Base-by-base conservation (phyloP, 106 monocot genomes). In the Amphibolis antarctica region DNA sequence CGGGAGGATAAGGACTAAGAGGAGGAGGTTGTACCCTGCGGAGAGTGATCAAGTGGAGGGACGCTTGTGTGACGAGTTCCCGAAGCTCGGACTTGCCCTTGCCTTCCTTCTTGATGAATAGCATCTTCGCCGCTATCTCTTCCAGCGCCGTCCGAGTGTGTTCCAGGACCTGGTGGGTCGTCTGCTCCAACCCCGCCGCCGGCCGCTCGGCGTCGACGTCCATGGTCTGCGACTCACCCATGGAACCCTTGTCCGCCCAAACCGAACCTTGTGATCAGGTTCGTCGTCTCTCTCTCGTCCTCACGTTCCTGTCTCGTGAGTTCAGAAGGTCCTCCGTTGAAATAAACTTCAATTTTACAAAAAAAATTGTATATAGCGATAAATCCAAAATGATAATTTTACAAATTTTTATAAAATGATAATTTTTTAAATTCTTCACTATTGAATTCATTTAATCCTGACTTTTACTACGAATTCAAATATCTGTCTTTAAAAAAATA, bases 41-140 rank as follows among this genome's bases (percentile, higher is more conserved):
- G 51, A 99, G 85, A 52, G 82, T 58, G 66, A 99, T 75, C 77
- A 99, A 83, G 72, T 77, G 76, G 75, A 99, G 88, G 47, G 98
- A 91, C 85, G 77, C 81, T 65, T 91, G 78, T 60, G 98, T 91
- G 76, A 79, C 59, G 70, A 91, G 85, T 45, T 88, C 91, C 0
- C 90, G 91, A 71, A 91, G 87, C 28, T 99, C 98, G 29, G 88
- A 88, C 42, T 88, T 99, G 57, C 85, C 72, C 24, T 70, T 64
- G 28, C 78, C 78, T 53, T 99, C 91, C 65, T 73, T 85, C 83
- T 91, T 99, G 28, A 81, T 44, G 63, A 76, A 71, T 65, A 99
- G 78, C 67, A 99, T 82, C 72, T 80, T 82, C 25, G 82, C 80
- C 5, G 85, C 91, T 23, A 91, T 67, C 57, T 99, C 84, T 78